Conservation (phyloP, 805 yeast species). For the Schwanniomyces pseudopolymorphus region DNA sequence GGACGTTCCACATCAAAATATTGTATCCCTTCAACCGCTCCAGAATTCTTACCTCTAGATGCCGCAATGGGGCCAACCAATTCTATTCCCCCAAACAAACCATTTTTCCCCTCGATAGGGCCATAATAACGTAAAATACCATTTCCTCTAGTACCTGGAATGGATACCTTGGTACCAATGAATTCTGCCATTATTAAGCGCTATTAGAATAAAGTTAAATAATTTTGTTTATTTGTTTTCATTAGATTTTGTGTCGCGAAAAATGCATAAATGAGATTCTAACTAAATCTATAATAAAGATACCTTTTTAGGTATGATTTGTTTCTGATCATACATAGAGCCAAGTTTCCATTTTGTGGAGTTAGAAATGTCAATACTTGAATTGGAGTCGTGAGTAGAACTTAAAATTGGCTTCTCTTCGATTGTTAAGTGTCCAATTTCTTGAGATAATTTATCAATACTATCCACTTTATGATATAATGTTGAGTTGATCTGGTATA, state of each 20-base stretch:
- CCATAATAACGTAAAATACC: slow-evolving; percentile 76
- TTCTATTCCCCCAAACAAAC: slow-evolving; percentile 86
- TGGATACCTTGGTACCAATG: slow-evolving; percentile 37
- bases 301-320: neutral
- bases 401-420: neutral
- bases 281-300: neutral
- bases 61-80: slow-evolving; percentile 60
- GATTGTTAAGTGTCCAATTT: slow-evolving; percentile 4
- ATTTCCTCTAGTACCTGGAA: slow-evolving; percentile 66
- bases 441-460: slow-evolving; percentile 12
- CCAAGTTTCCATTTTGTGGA: neutral
- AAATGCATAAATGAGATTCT: neutral
- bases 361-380: neutral
- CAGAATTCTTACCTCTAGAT: slow-evolving; percentile 77
- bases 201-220: neutral
- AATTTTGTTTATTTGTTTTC: neutral
- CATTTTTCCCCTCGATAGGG: slow-evolving; percentile 64
- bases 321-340: neutral
- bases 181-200: slow-evolving; percentile 22
- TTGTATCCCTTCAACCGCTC: slow-evolving; percentile 68
- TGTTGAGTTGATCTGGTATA: slow-evolving; percentile 25
- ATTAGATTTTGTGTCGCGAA: slow-evolving; percentile 1
- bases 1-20: slow-evolving; percentile 69
- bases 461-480: slow-evolving; percentile 11
- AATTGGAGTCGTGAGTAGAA: neutral